These are phyloP conservation scores for Pseudogymnoascus sp. DNA, from an alignment of 2,329 filamentous ascomycete genomes.

Conservation along the genomic window DNA sequence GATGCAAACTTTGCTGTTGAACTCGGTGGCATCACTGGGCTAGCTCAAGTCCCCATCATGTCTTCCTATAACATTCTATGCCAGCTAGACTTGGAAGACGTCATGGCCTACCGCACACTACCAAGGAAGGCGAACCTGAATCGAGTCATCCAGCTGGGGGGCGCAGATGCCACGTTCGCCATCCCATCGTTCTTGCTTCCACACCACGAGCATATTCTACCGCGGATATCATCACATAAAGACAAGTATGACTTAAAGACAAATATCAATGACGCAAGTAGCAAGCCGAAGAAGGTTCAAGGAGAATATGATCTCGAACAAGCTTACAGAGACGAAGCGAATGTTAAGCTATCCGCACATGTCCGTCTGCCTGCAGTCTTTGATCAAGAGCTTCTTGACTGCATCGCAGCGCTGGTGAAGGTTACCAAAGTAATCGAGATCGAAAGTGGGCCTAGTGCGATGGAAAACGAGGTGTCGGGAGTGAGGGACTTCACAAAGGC, in stretches of 20 bases:
- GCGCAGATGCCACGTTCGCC: conserved; percentile 40
- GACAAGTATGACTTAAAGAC: conserved; percentile 28
- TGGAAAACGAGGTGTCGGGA: conserved; percentile 24
- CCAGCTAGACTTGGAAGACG: conserved; percentile 37
- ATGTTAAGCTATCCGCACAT: conserved; percentile 39
- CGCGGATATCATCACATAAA: conserved; percentile 30
- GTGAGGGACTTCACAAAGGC: conserved; percentile 25
- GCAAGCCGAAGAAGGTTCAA: conserved; percentile 35
- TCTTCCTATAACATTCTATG: conserved; percentile 39
- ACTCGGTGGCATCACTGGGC: conserved; percentile 35
- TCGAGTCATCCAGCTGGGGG: conserved; percentile 42
- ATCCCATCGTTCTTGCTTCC: conserved; percentile 43
- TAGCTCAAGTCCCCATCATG: conserved; percentile 40
- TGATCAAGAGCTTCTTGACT: conserved; percentile 44
- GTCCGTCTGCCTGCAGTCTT: conserved; percentile 41
- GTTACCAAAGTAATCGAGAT: conserved; percentile 48
- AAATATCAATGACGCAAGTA: conserved; percentile 34
- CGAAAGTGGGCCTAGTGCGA: conserved; percentile 33
- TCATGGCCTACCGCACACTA: conserved; percentile 41
- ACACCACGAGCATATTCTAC: conserved; percentile 46
- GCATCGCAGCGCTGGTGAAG: conserved; percentile 46
- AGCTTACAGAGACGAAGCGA: conserved; percentile 38
- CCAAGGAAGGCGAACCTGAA: conserved; percentile 34
- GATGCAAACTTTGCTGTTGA: conserved; percentile 46
- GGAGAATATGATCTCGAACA: conserved; percentile 33